Percentiles rank a stretch among this genome's conserved stretches.
Evolutionary conservation across 2,329 filamentous ascomycete species (phyloP).

Genomic region (Zasmidium citrigriseum): DNA sequence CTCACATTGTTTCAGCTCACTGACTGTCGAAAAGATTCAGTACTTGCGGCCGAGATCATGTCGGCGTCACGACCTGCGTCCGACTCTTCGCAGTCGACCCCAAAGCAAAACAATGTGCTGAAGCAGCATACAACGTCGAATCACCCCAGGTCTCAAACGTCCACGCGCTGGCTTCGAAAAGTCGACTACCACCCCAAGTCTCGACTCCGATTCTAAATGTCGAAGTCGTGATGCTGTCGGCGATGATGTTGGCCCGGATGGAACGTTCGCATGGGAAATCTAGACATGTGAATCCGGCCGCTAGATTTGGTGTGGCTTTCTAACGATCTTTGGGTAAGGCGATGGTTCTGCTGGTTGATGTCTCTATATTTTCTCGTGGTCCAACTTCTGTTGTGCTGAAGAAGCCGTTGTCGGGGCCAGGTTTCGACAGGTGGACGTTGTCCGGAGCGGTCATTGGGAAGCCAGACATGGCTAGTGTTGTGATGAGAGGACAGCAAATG

Average conservation of each 20-base stretch:
- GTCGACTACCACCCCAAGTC: constrained; percentile 27
- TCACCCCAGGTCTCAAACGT: constrained; percentile 23
- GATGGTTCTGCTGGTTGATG: constrained; percentile 28
- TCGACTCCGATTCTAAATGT: constrained; percentile 28
- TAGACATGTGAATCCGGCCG: constrained; percentile 30
- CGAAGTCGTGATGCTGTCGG: constrained; percentile 24
- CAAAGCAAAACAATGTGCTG: constrained; percentile 29
- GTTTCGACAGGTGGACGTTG: constrained; percentile 8
- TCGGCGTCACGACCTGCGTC: neutral
- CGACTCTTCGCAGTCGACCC: neutral
- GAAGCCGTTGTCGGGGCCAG: constrained; percentile 30
- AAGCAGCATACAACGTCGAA: constrained; percentile 30
- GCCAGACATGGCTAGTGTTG: neutral
- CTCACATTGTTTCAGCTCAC: too few species aligned
- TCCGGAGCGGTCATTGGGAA: neutral
- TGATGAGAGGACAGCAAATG: neutral
- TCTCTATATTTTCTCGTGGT: constrained; percentile 14
- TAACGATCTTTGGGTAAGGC: constrained; percentile 29
- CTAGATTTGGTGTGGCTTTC: constrained; percentile 29
- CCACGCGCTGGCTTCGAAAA: constrained; percentile 30
- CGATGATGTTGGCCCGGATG: constrained; percentile 31
- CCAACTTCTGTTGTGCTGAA: constrained; percentile 32
- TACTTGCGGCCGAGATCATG: neutral
- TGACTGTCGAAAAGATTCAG: too few species aligned
- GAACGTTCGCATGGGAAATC: constrained; percentile 25